Conservation (phyloP, 148 eudicot species). For the Cornus florida region DNA sequence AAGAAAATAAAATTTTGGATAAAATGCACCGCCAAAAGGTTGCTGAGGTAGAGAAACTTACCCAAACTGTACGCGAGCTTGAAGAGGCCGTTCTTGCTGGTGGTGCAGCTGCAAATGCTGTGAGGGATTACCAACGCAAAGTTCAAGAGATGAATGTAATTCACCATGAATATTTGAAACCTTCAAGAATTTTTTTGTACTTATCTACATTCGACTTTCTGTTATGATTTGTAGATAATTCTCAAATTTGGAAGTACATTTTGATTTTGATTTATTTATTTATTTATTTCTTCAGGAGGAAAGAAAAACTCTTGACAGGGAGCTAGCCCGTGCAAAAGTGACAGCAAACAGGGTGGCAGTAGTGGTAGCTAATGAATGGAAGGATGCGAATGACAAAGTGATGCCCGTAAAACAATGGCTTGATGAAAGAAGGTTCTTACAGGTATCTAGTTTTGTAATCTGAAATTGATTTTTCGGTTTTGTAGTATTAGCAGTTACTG, state of each 20-base stretch:
- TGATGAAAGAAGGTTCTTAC: constrained; percentile 66
- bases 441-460: constrained; percentile 26
- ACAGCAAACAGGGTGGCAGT: constrained; percentile 72
- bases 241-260: not conserved
- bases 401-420: constrained; percentile 81
- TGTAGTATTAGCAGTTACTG: not conserved
- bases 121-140: constrained; percentile 71
- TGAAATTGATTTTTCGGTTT: not conserved
- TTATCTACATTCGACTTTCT: not conserved
- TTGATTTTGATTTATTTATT: not conserved
- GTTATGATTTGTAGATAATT: not conserved
- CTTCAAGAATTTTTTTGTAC: not conserved
- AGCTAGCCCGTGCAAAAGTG: constrained; percentile 70
- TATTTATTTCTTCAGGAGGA: constrained; percentile 40
- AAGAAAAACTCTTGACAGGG: constrained; percentile 65
- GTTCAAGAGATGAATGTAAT: constrained; percentile 76
- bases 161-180: not conserved
- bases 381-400: constrained; percentile 70
- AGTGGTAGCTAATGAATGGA: constrained; percentile 75
- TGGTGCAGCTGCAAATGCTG: constrained; percentile 79
- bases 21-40: constrained; percentile 74
- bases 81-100: constrained; percentile 82
- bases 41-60: constrained; percentile 70
- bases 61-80: constrained; percentile 65
- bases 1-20: constrained; percentile 68